These are phyloP conservation scores for Xylariaceae sp. DNA, from an alignment of 2,329 filamentous ascomycete genomes.

Conservation along the genomic window DNA sequence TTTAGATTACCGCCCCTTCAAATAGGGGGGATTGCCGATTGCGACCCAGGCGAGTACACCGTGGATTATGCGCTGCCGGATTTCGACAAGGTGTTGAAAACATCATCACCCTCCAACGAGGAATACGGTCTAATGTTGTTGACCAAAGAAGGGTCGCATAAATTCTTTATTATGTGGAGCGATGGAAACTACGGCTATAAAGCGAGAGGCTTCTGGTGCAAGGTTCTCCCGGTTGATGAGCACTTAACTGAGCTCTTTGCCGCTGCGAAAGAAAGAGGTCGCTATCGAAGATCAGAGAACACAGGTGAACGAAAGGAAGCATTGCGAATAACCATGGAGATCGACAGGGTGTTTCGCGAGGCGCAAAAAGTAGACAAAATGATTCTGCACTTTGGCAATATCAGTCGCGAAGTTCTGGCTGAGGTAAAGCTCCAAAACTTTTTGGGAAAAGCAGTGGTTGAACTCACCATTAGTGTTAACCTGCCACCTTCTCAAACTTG, in stretches of 20 bases:
- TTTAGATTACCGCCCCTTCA: background rate
- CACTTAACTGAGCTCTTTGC: background rate
- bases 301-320: background rate
- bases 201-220: background rate
- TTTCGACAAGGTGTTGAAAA: background rate
- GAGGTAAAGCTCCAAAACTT: background rate
- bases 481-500: no score
- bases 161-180: slow-evolving; percentile 9
- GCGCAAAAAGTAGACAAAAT: background rate
- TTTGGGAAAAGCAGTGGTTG: background rate
- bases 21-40: background rate
- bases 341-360: background rate
- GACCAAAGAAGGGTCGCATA: background rate
- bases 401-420: background rate
- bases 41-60: background rate
- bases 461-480: background rate
- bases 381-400: background rate
- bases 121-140: background rate
- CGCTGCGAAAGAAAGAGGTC: background rate
- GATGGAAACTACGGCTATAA: no score
- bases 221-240: background rate
- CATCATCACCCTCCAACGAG: background rate
- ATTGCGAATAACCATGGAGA: background rate
- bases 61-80: background rate
- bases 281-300: background rate